Evolutionary conservation across 345 rosid genomes (phyloP), one percentile per base, ranked within the genome.

Genomic region (Jatropha curcas): DNA sequence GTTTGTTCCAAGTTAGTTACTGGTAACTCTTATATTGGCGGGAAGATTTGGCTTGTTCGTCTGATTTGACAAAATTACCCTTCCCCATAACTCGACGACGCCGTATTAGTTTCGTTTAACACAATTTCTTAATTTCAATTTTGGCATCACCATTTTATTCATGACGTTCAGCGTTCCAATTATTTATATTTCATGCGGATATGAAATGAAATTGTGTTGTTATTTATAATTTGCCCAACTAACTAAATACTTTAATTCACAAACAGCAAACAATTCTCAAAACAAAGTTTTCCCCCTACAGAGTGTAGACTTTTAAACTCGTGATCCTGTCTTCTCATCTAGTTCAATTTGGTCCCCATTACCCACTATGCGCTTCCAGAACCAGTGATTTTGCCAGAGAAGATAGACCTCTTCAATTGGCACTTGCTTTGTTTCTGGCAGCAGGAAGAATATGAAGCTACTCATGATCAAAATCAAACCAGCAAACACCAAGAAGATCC

Each of bases 341-440:
- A 37, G 13, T 27, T 43, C 73, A 45, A 20, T 11, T 45, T 71
- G 33, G 7, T 59, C 65, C 60, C 53, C 33, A 46, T 60, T 25
- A 17, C 74, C 74, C 46, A 71, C 74, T 25, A 71, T 11, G 27
- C 28, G 52, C 41, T 71, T 71, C 74, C 74, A 71, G 51, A 71
- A 71, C 74, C 85, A 82, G 22, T 84, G 87, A 17, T 24, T 60
- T 45, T 65, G 57, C 80, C 81, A 84, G 12, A 82, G 73, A 22
- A 41, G 71, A 53, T 71, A 70, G 67, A 80, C 81, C n/a, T 65
- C 71, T 52, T 77, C 84, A 8, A 82, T 69, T 0, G 87, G 79
- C 13, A 84, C 71, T 37, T 68, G 73, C 71, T 82, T 84, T 0
- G 87, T 84, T 65, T 84, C 85, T 2, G 87, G 87, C 70, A 84